Base-by-base conservation (phyloP, 495 filamentous ascomycete species). In the Physcia stellaris region DNA sequence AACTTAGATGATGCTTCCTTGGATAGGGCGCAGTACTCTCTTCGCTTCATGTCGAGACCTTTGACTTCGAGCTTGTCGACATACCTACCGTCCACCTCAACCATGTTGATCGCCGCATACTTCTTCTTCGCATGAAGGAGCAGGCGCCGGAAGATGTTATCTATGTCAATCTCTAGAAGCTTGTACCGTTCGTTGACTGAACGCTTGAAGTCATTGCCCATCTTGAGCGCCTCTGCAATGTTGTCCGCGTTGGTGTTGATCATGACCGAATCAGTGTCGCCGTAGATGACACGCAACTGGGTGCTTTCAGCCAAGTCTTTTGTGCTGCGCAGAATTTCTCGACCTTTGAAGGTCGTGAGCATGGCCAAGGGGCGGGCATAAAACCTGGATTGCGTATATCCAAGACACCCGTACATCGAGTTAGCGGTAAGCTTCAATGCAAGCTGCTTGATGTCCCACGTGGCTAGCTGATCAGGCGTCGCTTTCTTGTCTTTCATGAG, bases 221-320 rank as follows among this genome's bases (percentile, higher is more conserved):
- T 75, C 50, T 86, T 85, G 24, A 95, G 57, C 12, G 90, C 87
- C 47, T 94, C 88, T 21, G 80, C 78, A 21, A 96, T 82, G 39
- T 83, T 94, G 53, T 94, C 83, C 35, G 84, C 83, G 56, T 94
- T 94, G 33, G 90, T 94, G 50, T 98, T 96, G 60, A 98, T 94
- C 90, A 98, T 98, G 60, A 98, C 90, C 17, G 90, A 98, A 56
- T 98, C 90, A 17, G 90, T 98, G 62, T 98, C 90, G 60, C 90
- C 90, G 53, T 98, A 98, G 41, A 98, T 94, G 56, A 98, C 90
- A 44, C 82, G 77, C 32, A 98, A 70, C 27, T 80, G 73, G 35
- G 79, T 86, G 40, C 73, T 81, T 56, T 96, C 88, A 1, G 87
- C 90, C 26, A 98, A 69, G 20, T 92, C 86, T 59, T 94, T 96